These are phyloP conservation scores for Cercospora sojina DNA, from an alignment of 2,329 filamentous ascomycete genomes.

Conservation along the genomic window DNA sequence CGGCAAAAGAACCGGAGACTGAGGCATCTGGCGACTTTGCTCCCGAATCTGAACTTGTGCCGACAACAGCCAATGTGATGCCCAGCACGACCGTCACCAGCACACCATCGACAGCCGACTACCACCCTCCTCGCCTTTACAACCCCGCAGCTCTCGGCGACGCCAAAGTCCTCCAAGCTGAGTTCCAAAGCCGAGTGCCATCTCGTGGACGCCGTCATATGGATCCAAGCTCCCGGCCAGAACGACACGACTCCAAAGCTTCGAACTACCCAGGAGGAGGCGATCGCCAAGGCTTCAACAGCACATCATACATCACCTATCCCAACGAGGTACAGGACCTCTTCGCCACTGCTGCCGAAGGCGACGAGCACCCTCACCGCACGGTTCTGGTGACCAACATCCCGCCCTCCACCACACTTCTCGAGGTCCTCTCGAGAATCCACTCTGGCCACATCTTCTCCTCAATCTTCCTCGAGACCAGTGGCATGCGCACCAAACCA, in stretches of 20 bases:
- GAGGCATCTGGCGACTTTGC: background rate
- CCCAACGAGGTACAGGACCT: conserved; percentile 11
- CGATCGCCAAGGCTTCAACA: background rate
- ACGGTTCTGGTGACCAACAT: conserved; percentile 31
- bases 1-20: background rate
- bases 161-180: background rate
- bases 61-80: background rate
- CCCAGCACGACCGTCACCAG: background rate
- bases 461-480: conserved; percentile 22
- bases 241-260: conserved; percentile 4
- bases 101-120: background rate
- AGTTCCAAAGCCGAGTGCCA: background rate
- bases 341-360: conserved; percentile 5
- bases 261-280: background rate
- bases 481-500: conserved; percentile 24
- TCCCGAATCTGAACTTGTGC: background rate
- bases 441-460: conserved; percentile 25
- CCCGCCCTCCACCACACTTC: conserved; percentile 21
- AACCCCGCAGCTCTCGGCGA: background rate
- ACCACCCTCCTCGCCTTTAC: conserved; percentile 2
- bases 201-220: background rate
- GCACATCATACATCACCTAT: background rate
- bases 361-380: conserved; percentile 13
- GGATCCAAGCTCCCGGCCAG: background rate
- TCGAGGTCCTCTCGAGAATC: conserved; percentile 28